Evolutionary conservation across 441 rosid species (phyloP), one percentile per base, ranked within the genome.

Genomic region (Sinapis alba): DNA sequence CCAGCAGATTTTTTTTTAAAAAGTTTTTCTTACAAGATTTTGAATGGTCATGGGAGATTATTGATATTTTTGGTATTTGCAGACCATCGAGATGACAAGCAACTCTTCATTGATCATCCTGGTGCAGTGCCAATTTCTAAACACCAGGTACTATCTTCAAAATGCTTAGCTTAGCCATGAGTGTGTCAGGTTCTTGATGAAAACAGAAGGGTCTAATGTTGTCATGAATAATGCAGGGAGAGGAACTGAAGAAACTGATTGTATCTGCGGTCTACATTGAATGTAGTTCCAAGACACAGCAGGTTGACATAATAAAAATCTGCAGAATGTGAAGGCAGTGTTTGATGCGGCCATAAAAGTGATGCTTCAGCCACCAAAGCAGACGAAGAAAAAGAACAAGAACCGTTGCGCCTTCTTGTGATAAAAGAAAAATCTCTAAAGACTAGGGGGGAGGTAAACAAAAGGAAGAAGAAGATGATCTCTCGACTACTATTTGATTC

Each of bases 241-340:
- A 95, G 87, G 95, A 95, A 70, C 87, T 95, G 80, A 89, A 77
- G 88, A 95, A 91, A 81, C 85, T 85, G 77, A 93, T 95, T 36
- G 92, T 86, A 50, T 84, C 94, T 69, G 88, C 94, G 57, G 86
- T 89, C 38, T 94, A 91, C 81, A 81, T 94, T 24, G 98, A 93
- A 74, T 91, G 98, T 74, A 93, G 97, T 73, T 88, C 94, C 47
- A 94, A 94, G 81, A 92, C 98, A 47, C 99, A 89, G 78, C 97
- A 90, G 91, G 97, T 89, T 71, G 43, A 30, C 66, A 57, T 16
- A 6, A 62, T 32, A 24, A 34, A n/a, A 53, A 38, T 38, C 57
- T 8, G 80, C 88, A 91, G 97, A 91, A 91, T 54, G 95, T 91
- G 87, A 91, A 91, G 83, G 93, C 76, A 50, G 97, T 89, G 72